Percentiles rank a stretch among this genome's conserved stretches.
phyloP scores from a whole-genome alignment of 768 basidiomycete genomes.

The Boletus vermiculosoides region DNA sequence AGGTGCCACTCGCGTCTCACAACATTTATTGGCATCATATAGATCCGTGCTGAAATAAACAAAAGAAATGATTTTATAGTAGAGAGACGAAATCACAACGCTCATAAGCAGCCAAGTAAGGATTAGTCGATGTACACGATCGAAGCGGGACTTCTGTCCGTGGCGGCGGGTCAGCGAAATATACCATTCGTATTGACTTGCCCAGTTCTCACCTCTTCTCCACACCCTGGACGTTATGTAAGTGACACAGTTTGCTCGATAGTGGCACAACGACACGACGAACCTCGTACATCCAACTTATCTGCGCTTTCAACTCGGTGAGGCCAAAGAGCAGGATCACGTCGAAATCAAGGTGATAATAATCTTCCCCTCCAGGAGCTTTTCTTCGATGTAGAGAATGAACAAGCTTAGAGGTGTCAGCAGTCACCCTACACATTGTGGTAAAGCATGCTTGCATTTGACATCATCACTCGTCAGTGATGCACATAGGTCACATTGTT shows the following conservation, averaged over 20 bases:
- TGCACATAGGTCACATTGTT: too few relatives aligned
- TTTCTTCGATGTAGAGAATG: not conserved
- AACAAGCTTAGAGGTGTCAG: constrained; percentile 7
- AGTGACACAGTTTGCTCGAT: not conserved
- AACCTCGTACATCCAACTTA: constrained; percentile 39
- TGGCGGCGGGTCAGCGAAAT: not conserved
- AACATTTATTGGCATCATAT: too few relatives aligned
- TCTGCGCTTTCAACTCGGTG: constrained; percentile 46
- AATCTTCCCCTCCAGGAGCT: not conserved
- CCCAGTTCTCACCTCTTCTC: not conserved
- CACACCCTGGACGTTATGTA: constrained; percentile 10
- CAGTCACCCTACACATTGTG: constrained; percentile 12
- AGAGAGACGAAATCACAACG: not conserved
- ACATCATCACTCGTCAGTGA: not conserved
- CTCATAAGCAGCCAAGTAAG: not conserved
- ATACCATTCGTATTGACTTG: not conserved
- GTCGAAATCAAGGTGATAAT: constrained; percentile 26
- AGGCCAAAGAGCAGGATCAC: constrained; percentile 42
- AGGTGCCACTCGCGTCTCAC: too few relatives aligned
- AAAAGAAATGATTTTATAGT: not conserved
- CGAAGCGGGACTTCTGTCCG: constrained; percentile 1
- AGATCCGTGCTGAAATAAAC: not conserved
- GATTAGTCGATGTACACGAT: not conserved
- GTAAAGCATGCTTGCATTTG: constrained; percentile 5
- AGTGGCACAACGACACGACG: not conserved